A percentile compares a stretch with the other conserved stretches of the same genome.
phyloP scores from a whole-genome alignment of 352 stramenopile species.

The Globisporangium nunn region DNA sequence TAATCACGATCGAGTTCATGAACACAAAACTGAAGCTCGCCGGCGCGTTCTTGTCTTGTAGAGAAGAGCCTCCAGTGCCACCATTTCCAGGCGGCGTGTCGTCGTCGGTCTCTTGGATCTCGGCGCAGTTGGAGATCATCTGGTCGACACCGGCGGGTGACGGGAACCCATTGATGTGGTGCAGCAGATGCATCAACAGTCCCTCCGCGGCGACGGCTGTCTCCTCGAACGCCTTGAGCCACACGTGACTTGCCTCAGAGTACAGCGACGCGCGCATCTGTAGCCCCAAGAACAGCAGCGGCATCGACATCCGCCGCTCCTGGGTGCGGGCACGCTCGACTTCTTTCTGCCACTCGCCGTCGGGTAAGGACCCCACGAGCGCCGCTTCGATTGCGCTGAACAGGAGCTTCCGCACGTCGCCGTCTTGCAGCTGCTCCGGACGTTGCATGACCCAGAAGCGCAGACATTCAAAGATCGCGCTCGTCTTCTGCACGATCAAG shows the following conservation, averaged over 20 bases:
- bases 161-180: slow-evolving; percentile 82
- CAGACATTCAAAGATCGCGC: slow-evolving; percentile 79
- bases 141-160: slow-evolving; percentile 79
- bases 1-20: slow-evolving; percentile 85
- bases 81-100: slow-evolving; percentile 14
- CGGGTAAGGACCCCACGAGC: slow-evolving; percentile 71
- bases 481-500: slow-evolving; percentile 79
- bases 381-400: slow-evolving; percentile 83
- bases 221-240: slow-evolving; percentile 82
- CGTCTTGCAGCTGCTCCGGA: slow-evolving; percentile 63
- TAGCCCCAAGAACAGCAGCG: slow-evolving; percentile 74
- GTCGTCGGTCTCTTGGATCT: slow-evolving; percentile 53
- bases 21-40: slow-evolving; percentile 79
- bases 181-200: slow-evolving; percentile 78
- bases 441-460: slow-evolving; percentile 83
- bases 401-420: slow-evolving; percentile 76
- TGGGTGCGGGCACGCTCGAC: slow-evolving; percentile 62
- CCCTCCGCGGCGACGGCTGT: slow-evolving; percentile 75
- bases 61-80: not conserved
- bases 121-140: slow-evolving; percentile 75
- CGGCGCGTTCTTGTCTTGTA: slow-evolving; percentile 19
- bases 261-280: slow-evolving; percentile 81
- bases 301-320: slow-evolving; percentile 71
- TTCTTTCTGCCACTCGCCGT: slow-evolving; percentile 75
- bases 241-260: slow-evolving; percentile 57